phyloP scores from a whole-genome alignment of 208 protist genomes.

The Tritrichomonas musculus region DNA sequence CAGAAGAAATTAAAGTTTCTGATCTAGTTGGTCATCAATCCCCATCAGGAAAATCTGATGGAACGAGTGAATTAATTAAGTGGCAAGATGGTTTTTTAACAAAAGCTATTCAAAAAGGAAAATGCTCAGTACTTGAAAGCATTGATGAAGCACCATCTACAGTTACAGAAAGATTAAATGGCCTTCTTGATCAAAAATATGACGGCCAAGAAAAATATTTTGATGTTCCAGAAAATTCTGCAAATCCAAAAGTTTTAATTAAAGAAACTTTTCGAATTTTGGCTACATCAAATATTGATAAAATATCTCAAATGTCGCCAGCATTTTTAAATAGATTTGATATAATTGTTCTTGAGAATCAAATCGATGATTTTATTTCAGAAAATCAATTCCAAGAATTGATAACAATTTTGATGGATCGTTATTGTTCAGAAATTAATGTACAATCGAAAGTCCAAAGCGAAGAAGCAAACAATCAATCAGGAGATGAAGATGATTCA shows the following conservation, averaged over 20 bases:
- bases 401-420: background rate
- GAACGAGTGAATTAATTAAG: background rate
- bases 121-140: background rate
- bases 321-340: background rate
- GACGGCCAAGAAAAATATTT: background rate
- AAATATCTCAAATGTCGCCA: background rate
- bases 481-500: no score
- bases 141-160: background rate
- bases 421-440: no score
- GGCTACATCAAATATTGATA: background rate
- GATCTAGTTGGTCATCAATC: background rate
- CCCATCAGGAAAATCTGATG: background rate
- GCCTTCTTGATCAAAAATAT: background rate
- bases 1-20: background rate
- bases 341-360: background rate
- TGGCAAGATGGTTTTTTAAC: background rate
- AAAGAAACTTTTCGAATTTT: background rate
- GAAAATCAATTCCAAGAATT: background rate
- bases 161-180: background rate
- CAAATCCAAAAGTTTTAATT: background rate
- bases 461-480: no score
- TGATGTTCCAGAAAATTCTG: background rate
- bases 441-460: no score
- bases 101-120: background rate
- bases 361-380: background rate